phyloP scores from a whole-genome alignment of 371 early-diverging fungal species.

The Cokeromyces recurvatus region DNA sequence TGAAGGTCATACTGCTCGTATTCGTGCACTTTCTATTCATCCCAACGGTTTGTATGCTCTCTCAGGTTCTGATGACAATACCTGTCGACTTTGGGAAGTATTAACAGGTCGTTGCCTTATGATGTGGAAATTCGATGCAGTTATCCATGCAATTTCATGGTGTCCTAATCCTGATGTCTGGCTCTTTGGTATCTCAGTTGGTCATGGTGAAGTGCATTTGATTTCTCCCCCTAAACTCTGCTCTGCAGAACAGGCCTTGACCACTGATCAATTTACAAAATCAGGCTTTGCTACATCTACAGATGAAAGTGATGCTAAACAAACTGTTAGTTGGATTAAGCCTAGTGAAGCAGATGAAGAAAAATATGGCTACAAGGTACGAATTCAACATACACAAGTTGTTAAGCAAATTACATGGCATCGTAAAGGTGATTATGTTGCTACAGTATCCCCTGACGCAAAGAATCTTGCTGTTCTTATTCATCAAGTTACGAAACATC shows the following conservation, averaged over 20 bases:
- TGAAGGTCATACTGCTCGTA: constrained; percentile 75
- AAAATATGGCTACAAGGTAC: constrained; percentile 51
- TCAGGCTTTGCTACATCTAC: constrained; percentile 38
- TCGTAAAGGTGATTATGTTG: constrained; percentile 94
- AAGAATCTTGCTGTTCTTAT: constrained; percentile 71
- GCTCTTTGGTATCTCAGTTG: constrained; percentile 75
- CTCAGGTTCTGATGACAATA: constrained; percentile 87
- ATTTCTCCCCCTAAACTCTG: constrained; percentile 52
- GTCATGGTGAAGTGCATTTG: constrained; percentile 47
- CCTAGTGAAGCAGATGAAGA: constrained; percentile 50
- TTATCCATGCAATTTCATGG: constrained; percentile 81
- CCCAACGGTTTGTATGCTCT: constrained; percentile 87
- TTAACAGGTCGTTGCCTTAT: constrained; percentile 82
- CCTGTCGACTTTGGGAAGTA: constrained; percentile 90
- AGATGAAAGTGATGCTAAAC: constrained; percentile 29
- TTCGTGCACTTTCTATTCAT: constrained; percentile 83
- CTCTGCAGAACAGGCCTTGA: constrained; percentile 42
- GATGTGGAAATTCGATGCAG: constrained; percentile 64
- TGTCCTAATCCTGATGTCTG: constrained; percentile 79
- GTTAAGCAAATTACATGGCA: constrained; percentile 91
- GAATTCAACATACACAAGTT: constrained; percentile 48
- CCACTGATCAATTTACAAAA: constrained; percentile 49
- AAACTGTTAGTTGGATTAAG: constrained; percentile 56
- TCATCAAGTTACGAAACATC: constrained; percentile 87
- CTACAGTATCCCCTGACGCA: constrained; percentile 75